Conservation (phyloP, 2,329 filamentous ascomycete genomes). For the Beauveria sp. region DNA sequence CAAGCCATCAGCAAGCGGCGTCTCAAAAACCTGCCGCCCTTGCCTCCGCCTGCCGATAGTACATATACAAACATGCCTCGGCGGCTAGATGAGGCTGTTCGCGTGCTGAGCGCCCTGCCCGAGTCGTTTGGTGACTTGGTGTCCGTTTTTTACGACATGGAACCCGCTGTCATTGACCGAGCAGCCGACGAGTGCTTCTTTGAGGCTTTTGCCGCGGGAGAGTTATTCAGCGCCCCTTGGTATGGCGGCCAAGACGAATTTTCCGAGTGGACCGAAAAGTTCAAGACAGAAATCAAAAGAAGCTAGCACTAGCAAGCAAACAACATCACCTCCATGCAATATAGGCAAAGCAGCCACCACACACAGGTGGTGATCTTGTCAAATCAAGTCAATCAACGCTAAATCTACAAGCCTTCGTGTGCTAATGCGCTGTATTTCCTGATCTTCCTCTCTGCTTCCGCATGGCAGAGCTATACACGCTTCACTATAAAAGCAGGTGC, state of each 20-base stretch:
- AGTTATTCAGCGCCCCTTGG: slow-evolving; percentile 54
- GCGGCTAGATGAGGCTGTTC: slow-evolving; percentile 49
- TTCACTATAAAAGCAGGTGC: not conserved
- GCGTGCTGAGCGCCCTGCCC: slow-evolving; percentile 51
- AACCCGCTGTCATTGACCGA: slow-evolving; percentile 49
- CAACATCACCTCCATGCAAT: not conserved
- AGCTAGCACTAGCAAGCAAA: not conserved
- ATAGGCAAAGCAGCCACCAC: not conserved
- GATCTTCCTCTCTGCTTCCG: not conserved
- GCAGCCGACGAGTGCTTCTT: slow-evolving; percentile 52
- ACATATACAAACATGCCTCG: slow-evolving; percentile 25
- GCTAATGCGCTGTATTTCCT: not conserved
- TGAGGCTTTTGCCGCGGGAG: slow-evolving; percentile 48
- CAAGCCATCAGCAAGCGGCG: slow-evolving; percentile 63
- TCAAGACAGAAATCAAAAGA: slow-evolving; percentile 45
- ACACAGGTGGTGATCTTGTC: not conserved
- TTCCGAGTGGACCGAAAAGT: slow-evolving; percentile 62
- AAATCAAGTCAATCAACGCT: not conserved
- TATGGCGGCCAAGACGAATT: slow-evolving; percentile 65
- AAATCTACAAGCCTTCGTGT: not conserved
- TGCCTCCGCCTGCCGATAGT: slow-evolving; percentile 26
- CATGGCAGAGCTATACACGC: not conserved
- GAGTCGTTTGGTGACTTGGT: slow-evolving; percentile 64
- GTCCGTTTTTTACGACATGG: slow-evolving; percentile 62
- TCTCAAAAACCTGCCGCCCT: slow-evolving; percentile 48